phyloP scores from a whole-genome alignment of 306 rosid species.

The Ormosia semicastrata region DNA sequence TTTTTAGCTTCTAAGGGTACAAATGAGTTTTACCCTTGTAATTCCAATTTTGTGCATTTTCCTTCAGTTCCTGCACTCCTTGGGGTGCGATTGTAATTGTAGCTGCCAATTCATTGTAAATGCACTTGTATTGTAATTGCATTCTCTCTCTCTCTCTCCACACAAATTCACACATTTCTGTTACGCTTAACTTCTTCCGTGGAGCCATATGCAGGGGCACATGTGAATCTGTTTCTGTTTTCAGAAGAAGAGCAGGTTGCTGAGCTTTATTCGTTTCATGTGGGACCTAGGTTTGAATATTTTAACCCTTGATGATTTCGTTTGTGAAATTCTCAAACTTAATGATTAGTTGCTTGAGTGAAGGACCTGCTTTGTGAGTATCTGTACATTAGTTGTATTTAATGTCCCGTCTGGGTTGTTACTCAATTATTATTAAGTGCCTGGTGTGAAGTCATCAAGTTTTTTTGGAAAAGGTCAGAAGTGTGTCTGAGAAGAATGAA shows the following conservation, averaged over 20 bases:
- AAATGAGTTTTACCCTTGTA: conserved; percentile 30
- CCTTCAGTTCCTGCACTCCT: background rate
- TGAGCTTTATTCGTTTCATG: background rate
- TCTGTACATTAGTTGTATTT: background rate
- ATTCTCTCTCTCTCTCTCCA: background rate
- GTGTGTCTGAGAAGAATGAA: background rate
- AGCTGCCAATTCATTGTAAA: conserved; percentile 51
- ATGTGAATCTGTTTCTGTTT: background rate
- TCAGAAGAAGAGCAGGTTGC: background rate
- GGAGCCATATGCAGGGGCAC: background rate
- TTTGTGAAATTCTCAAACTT: background rate
- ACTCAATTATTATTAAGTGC: background rate
- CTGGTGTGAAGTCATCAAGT: background rate
- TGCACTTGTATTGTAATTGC: conserved; percentile 30
- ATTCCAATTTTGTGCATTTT: conserved; percentile 49
- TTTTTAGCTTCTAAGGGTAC: conserved; percentile 25
- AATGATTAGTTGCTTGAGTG: background rate
- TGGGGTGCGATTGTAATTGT: conserved; percentile 38
- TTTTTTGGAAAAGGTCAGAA: background rate
- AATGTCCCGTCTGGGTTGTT: too few species aligned
- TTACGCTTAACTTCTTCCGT: background rate
- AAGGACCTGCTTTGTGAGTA: background rate
- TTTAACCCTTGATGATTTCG: background rate
- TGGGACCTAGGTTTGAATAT: background rate
- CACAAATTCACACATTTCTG: background rate